These are phyloP conservation scores for Euphorbia pulcherrima DNA, from an alignment of 345 rosid species.

Conservation along the genomic window DNA sequence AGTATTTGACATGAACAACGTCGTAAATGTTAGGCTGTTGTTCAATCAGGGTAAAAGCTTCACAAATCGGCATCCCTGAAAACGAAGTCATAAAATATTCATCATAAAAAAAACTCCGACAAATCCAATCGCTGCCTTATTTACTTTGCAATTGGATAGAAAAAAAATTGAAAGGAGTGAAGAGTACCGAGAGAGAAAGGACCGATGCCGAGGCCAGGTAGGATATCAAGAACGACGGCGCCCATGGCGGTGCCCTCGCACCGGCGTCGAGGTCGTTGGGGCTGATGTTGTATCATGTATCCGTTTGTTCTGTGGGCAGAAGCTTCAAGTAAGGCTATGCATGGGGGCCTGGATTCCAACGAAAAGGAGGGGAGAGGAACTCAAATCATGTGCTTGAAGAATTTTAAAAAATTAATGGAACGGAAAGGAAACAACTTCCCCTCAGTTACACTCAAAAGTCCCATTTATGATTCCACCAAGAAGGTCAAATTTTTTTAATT, in stretches of 20 bases:
- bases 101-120: background rate
- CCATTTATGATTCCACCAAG: too few species aligned
- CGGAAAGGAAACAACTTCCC: too few species aligned
- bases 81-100: conserved; percentile 13
- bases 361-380: too few species aligned
- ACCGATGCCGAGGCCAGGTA: conserved; percentile 85
- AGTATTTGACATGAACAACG: conserved; percentile 89
- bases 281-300: conserved; percentile 12
- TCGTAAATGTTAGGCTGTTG: conserved; percentile 93
- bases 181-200: conserved; percentile 76
- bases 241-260: conserved; percentile 99
- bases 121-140: background rate
- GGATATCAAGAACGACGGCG: conserved; percentile 87
- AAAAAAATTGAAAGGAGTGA: background rate
- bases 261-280: conserved; percentile 65
- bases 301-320: conserved; percentile 8
- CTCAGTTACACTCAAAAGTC: too few species aligned
- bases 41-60: conserved; percentile 87
- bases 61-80: conserved; percentile 88
- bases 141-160: background rate
- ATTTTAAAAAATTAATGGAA: too few species aligned
- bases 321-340: too few species aligned
- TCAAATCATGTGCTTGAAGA: too few species aligned
- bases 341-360: too few species aligned
- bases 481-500: too few species aligned